Evolutionary conservation across 495 filamentous ascomycete genomes (phyloP), one percentile per base, ranked within the genome.

Genomic region (Alectoria sarmentosa): DNA sequence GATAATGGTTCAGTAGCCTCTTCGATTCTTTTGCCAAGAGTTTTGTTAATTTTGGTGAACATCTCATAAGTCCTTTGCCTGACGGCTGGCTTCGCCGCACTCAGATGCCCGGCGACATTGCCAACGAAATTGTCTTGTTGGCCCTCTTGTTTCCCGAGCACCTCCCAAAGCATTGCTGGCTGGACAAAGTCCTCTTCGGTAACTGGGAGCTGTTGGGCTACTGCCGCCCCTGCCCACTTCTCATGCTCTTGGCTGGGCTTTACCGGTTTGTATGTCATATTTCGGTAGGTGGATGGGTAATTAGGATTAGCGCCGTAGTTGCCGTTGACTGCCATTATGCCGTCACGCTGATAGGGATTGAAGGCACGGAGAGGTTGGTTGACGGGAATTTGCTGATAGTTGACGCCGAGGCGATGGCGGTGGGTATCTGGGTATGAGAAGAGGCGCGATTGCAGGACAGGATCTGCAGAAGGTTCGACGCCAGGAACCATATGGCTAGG

Each of bases 341-440:
- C 90, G 69, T 91, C 89, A 54, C 89, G 86, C 73, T 91, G 88
- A 76, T 83, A 88, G 21, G 87, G 86, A 75, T 85, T 90, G 78
- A 90, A 86, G 67, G 86, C 75, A 58, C 76, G 72, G 64, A 88
- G 79, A 3, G 90, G 85, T 52, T 84, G 83, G 77, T 92, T 92
- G 65, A 90, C 86, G n/a, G 90, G 89, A 56, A 92, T 86, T 73
- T 91, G 89, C 68, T 91, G 88, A 77, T 90, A 88, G 78, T 94
- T 94, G 69, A 84, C 82, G 54, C 90, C 89, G 26, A 94, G 77
- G 66, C 90, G 86, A 78, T 92, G 86, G 62, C 87, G 83, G 71
- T 91, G 88, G 65, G 90, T 88, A 68, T 92, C 90, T 3, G 87
- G 86, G 76, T 92, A 93, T 49, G 86, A 89, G 80, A 93, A 93